Percentiles rank a stretch among this genome's conserved stretches.
phyloP scores from a whole-genome alignment of 2,329 filamentous ascomycete genomes.

The Neocucurbitaria cava region DNA sequence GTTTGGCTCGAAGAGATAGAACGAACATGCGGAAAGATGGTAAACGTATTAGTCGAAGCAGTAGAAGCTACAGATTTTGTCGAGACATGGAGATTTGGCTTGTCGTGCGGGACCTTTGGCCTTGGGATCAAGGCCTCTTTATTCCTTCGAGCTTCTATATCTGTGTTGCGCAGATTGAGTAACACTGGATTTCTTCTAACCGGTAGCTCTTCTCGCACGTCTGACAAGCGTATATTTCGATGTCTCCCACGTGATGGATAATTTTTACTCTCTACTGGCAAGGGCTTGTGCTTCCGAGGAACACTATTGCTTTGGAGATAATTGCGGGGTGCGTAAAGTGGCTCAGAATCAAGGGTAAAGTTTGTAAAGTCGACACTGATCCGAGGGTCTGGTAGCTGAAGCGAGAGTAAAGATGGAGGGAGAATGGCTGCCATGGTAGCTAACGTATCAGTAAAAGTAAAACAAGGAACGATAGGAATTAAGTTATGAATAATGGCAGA shows the following conservation, averaged over 20 bases:
- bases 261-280: not conserved
- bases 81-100: not conserved
- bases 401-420: constrained; percentile 21
- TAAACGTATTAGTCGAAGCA: constrained; percentile 12
- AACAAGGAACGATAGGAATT: not conserved
- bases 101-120: constrained; percentile 5
- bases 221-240: not conserved
- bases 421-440: constrained; percentile 21
- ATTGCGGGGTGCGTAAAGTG: constrained; percentile 8
- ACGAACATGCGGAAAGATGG: constrained; percentile 15
- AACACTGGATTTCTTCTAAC: not conserved
- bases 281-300: constrained; percentile 11
- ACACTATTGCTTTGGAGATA: constrained; percentile 9
- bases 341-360: constrained; percentile 13
- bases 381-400: constrained; percentile 30
- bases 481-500: not conserved
- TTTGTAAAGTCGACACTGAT: constrained; percentile 31
- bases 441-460: not conserved
- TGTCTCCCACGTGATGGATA: not conserved
- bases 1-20: not conserved
- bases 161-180: not conserved
- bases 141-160: not conserved
- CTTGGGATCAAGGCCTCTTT: not conserved
- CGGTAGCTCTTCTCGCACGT: not conserved
- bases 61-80: constrained; percentile 6